Conservation (phyloP, 176 grass and related monocot genomes). For the Echinochloa phyllopogon region DNA sequence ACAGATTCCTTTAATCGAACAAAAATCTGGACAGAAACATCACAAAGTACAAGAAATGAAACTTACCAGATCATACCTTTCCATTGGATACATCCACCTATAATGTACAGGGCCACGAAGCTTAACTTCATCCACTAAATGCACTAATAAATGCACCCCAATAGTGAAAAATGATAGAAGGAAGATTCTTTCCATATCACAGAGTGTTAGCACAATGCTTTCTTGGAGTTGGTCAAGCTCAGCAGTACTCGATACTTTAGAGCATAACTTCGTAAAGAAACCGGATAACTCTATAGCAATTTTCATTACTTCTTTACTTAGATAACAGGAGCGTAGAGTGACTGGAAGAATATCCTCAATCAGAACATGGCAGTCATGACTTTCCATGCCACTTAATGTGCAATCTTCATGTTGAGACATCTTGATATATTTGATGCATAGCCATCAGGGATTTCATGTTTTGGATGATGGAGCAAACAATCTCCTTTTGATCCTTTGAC, state of each 20-base stretch:
- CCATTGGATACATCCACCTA: conserved; percentile 41
- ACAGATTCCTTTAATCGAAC: no score
- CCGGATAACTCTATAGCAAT: not conserved
- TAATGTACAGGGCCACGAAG: conserved; percentile 30
- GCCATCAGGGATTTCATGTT: not conserved
- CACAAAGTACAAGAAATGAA: no score
- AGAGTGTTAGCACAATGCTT: conserved; percentile 21
- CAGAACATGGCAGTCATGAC: not conserved
- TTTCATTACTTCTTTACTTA: conserved; percentile 9
- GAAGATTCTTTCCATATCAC: conserved; percentile 32
- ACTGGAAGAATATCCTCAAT: conserved; percentile 35
- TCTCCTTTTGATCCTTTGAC: not conserved
- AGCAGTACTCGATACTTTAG: not conserved
- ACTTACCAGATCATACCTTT: conserved; percentile 29
- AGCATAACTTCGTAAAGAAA: conserved; percentile 35
- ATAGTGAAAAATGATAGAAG: conserved; percentile 33
- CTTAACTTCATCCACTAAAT: conserved; percentile 36
- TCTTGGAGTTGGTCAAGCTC: conserved; percentile 14
- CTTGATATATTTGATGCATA: not conserved
- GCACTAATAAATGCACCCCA: conserved; percentile 36
- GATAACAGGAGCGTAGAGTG: not conserved
- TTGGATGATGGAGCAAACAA: not conserved
- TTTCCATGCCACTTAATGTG: conserved; percentile 27
- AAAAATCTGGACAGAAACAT: no score
- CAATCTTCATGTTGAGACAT: conserved; percentile 6